phyloP scores from a whole-genome alignment of 768 basidiomycete genomes.

The Suillus brevipes region DNA sequence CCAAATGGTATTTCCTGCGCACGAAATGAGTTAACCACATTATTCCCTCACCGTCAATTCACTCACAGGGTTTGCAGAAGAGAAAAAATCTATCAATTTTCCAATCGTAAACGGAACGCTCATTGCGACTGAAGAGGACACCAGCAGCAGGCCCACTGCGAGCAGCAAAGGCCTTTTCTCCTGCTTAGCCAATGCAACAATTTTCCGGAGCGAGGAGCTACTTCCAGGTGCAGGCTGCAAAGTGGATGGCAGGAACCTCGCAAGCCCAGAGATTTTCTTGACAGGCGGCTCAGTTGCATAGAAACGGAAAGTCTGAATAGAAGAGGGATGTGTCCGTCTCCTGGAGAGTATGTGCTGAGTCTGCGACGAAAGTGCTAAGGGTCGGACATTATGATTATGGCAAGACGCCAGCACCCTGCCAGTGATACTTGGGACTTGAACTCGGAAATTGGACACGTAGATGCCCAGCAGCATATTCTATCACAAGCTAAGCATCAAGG shows the following conservation, averaged over 20 bases:
- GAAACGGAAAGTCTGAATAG: slow-evolving; percentile 8
- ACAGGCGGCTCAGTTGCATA: slow-evolving; percentile 14
- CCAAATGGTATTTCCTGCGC: slow-evolving; percentile 75
- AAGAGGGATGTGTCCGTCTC: neutral
- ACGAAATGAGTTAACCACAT: neutral
- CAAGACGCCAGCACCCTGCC: slow-evolving; percentile 6
- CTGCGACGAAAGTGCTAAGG: neutral
- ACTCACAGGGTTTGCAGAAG: slow-evolving; percentile 62
- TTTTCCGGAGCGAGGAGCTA: slow-evolving; percentile 69
- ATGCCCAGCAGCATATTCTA: slow-evolving; percentile 4
- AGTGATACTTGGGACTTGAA: neutral
- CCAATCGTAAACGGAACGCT: slow-evolving; percentile 92
- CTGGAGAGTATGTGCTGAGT: neutral
- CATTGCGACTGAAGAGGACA: slow-evolving; percentile 92
- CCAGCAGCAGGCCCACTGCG: slow-evolving; percentile 76
- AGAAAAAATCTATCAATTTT: slow-evolving; percentile 92
- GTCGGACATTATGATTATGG: slow-evolving; percentile 1
- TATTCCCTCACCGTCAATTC: neutral
- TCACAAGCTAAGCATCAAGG: slow-evolving; percentile 4
- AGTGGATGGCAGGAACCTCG: slow-evolving; percentile 31
- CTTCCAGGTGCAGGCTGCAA: slow-evolving; percentile 40
- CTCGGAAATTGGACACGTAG: slow-evolving; percentile 3
- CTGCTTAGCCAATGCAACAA: slow-evolving; percentile 76
- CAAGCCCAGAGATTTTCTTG: slow-evolving; percentile 18
- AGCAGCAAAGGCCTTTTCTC: slow-evolving; percentile 75